Evolutionary conservation across 768 basidiomycete genomes (phyloP).

Genomic region (Boletus patriciae): DNA sequence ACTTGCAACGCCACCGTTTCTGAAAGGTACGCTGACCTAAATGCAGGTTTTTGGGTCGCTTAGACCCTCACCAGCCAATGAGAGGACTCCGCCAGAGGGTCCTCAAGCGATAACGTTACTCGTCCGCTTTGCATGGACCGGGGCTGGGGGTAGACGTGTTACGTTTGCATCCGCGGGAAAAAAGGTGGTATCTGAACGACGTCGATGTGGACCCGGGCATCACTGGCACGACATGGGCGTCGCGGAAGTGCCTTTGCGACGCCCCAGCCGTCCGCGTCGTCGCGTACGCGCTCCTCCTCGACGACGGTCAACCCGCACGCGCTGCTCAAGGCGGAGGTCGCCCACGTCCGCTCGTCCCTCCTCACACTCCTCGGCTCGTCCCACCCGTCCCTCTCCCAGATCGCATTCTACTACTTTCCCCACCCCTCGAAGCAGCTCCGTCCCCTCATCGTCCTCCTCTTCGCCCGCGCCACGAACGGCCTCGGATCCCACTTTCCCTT

Average conservation of each 20-base stretch:
- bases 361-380: conserved; percentile 81
- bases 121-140: too few species aligned
- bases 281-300: conserved; percentile 21
- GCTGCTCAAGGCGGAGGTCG: conserved; percentile 72
- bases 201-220: too few species aligned
- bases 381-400: conserved; percentile 81
- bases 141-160: conserved; percentile 15
- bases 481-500: conserved; percentile 64
- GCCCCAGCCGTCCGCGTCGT: conserved; percentile 9
- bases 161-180: too few species aligned
- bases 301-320: conserved; percentile 57
- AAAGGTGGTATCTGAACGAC: too few species aligned
- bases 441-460: conserved; percentile 85
- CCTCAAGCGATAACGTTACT: too few species aligned
- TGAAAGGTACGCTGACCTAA: too few species aligned
- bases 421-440: conserved; percentile 89
- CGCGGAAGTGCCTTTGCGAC: conserved; percentile 44
- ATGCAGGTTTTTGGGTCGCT: too few species aligned
- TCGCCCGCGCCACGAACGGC: conserved; percentile 92
- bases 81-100: too few species aligned
- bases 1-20: too few species aligned
- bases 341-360: conserved; percentile 67
- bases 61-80: too few species aligned
- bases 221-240: conserved; percentile 28
- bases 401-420: conserved; percentile 91